Evolutionary conservation across 2,329 filamentous ascomycete species (phyloP).

Genomic region (Annulohypoxylon truncatum): DNA sequence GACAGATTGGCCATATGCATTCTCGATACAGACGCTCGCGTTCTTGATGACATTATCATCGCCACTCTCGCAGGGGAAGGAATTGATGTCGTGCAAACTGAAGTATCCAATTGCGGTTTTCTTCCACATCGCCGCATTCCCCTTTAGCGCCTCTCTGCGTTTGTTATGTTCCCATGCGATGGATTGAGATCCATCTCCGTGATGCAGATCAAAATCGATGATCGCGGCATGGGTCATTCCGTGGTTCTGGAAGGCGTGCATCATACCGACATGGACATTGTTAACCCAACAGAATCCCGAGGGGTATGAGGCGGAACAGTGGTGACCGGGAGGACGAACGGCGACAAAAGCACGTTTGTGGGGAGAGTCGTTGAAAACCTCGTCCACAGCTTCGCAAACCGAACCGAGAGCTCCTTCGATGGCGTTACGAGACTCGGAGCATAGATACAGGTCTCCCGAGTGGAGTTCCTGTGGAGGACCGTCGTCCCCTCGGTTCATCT

Average conservation of each 20-base stretch:
- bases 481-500: constrained; percentile 66
- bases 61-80: constrained; percentile 95
- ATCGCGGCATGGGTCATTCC: constrained; percentile 94
- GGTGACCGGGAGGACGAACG: constrained; percentile 92
- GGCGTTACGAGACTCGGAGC: constrained; percentile 84
- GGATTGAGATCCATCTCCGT: constrained; percentile 94
- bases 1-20: constrained; percentile 90
- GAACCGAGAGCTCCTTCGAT: constrained; percentile 93
- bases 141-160: constrained; percentile 68
- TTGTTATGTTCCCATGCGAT: constrained; percentile 93
- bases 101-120: constrained; percentile 94
- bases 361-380: constrained; percentile 73
- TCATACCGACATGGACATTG: constrained; percentile 96
- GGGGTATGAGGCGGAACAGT: constrained; percentile 88
- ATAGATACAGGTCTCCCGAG: constrained; percentile 91
- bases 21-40: constrained; percentile 93
- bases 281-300: constrained; percentile 99
- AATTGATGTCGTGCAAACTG: constrained; percentile 97
- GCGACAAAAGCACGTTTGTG: constrained; percentile 88
- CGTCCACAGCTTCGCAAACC: constrained; percentile 91
- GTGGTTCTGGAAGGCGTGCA: constrained; percentile 85
- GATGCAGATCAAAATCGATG: constrained; percentile 90
- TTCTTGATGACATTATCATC: constrained; percentile 93
- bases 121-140: constrained; percentile 80
- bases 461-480: constrained; percentile 72